Evolutionary conservation across 2,329 filamentous ascomycete genomes (phyloP).

Genomic region (Neopestalotiopsis sp.): DNA sequence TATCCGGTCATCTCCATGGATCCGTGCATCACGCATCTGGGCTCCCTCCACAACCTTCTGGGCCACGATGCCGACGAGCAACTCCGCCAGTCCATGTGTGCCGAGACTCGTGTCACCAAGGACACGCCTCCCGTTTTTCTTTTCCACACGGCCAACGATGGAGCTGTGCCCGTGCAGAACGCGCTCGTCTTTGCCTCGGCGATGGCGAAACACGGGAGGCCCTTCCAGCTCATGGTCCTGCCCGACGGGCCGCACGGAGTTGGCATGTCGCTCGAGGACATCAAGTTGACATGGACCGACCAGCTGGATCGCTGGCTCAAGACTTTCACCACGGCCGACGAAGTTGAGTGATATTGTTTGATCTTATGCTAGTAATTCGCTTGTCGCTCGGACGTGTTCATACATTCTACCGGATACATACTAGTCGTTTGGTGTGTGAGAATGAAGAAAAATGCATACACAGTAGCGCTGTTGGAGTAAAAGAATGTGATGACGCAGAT

Average conservation of each 20-base stretch:
- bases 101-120: constrained; percentile 31
- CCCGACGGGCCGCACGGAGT: constrained; percentile 36
- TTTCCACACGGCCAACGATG: constrained; percentile 40
- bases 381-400: too few species aligned
- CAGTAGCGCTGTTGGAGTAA: too few species aligned
- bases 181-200: constrained; percentile 32
- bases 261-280: constrained; percentile 31
- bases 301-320: constrained; percentile 36
- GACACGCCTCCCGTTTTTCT: constrained; percentile 40
- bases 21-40: constrained; percentile 22
- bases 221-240: constrained; percentile 33
- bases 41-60: constrained; percentile 28
- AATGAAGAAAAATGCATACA: too few species aligned
- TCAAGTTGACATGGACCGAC: constrained; percentile 30
- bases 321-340: constrained; percentile 19
- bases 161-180: constrained; percentile 33
- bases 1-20: constrained; percentile 33
- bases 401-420: too few species aligned
- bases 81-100: constrained; percentile 27
- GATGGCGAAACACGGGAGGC: constrained; percentile 28
- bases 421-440: too few species aligned
- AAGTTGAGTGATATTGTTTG: neutral
- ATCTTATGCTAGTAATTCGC: neutral
- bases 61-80: constrained; percentile 23
- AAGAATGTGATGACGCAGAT: neutral